phyloP scores from a whole-genome alignment of 1,284 basidiomycete species.

The Coniferiporia weirii region DNA sequence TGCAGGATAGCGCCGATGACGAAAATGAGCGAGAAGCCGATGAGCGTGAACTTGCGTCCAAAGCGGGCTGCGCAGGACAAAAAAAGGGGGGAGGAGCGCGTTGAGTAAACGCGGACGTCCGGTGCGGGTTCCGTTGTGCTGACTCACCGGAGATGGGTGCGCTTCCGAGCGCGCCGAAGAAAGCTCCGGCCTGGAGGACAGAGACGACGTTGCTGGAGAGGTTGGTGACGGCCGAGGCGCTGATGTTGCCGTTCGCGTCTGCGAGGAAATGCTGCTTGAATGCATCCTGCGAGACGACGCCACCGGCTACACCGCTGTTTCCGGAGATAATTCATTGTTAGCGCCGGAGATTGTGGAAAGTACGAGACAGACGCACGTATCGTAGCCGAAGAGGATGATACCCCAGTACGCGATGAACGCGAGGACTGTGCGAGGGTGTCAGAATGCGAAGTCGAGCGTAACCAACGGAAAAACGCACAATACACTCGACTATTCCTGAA shows the following conservation, averaged over 20 bases:
- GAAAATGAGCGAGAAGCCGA: slow-evolving; percentile 59
- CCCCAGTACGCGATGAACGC: slow-evolving; percentile 75
- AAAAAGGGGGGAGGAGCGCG: no score
- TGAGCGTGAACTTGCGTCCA: slow-evolving; percentile 39
- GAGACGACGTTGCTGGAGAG: slow-evolving; percentile 67
- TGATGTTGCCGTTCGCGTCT: slow-evolving; percentile 34
- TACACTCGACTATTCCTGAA: slow-evolving; percentile 58
- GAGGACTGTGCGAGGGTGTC: slow-evolving; percentile 39
- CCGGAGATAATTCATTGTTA: neutral
- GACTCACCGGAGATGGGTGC: slow-evolving; percentile 56
- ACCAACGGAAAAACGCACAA: slow-evolving; percentile 33
- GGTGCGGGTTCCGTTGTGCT: neutral
- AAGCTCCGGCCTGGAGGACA: slow-evolving; percentile 77
- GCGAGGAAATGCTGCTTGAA: slow-evolving; percentile 60
- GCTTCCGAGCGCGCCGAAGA: slow-evolving; percentile 70
- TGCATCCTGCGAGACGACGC: slow-evolving; percentile 58
- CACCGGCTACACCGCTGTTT: slow-evolving; percentile 51
- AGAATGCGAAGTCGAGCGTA: neutral
- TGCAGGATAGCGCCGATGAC: slow-evolving; percentile 58
- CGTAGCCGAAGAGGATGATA: slow-evolving; percentile 76
- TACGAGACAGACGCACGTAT: slow-evolving; percentile 43
- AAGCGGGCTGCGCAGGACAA: neutral
- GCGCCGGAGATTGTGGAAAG: no score
- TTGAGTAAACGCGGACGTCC: neutral
- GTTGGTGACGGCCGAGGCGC: slow-evolving; percentile 34